These are phyloP conservation scores for Purpureocillium lavendulum DNA, from an alignment of 2,329 filamentous ascomycete species.

Conservation along the genomic window DNA sequence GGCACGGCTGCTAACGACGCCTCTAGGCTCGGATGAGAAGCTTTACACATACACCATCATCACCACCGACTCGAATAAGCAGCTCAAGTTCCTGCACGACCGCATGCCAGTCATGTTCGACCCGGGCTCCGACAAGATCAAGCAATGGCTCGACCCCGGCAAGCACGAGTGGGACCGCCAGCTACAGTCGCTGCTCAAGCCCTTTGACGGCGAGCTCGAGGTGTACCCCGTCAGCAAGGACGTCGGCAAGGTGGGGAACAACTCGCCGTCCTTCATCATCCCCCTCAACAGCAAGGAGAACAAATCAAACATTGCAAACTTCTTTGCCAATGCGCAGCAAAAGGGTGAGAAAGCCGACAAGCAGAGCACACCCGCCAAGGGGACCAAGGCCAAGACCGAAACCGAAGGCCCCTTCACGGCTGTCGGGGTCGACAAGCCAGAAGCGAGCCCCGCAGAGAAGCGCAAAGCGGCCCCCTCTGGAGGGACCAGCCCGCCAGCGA, in stretches of 20 bases:
- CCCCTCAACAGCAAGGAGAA: conserved; percentile 80
- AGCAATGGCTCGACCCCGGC: conserved; percentile 69
- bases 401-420: not conserved
- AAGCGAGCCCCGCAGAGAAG: conserved; percentile 6
- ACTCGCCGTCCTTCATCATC: conserved; percentile 74
- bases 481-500: conserved; percentile 12
- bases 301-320: conserved; percentile 89
- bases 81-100: conserved; percentile 81
- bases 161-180: conserved; percentile 67
- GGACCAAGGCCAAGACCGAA: not conserved
- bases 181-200: conserved; percentile 70
- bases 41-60: conserved; percentile 89
- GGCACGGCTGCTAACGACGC: not conserved
- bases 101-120: conserved; percentile 94
- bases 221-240: conserved; percentile 81
- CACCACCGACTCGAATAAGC: conserved; percentile 77
- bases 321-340: conserved; percentile 60
- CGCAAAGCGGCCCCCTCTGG: conserved; percentile 15
- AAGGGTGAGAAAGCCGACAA: conserved; percentile 7
- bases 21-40: conserved; percentile 42
- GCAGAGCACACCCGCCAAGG: not conserved
- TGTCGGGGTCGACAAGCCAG: not conserved
- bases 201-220: conserved; percentile 71
- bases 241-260: conserved; percentile 90
- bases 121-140: conserved; percentile 60